Percentiles rank a stretch among this genome's conserved stretches.
Conservation (phyloP, 768 basidiomycete genomes). For the Aureoboletus auriporus region DNA sequence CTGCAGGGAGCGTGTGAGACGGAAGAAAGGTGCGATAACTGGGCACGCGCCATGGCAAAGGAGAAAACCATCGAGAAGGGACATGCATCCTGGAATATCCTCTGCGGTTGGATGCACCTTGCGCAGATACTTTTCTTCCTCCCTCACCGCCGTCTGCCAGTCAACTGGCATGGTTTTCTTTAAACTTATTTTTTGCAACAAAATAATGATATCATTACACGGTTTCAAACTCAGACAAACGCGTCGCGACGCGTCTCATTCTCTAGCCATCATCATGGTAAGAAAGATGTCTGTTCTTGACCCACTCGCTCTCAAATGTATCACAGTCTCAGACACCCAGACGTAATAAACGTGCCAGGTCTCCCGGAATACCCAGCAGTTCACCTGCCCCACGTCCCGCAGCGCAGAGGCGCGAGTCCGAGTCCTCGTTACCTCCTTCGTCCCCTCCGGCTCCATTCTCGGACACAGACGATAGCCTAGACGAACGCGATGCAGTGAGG, state of each 20-base stretch:
- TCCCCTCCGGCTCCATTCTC: constrained; percentile 81
- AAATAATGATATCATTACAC: constrained; percentile 18
- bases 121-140: constrained; percentile 66
- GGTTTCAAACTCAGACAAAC: constrained; percentile 45
- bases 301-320: not conserved
- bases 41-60: constrained; percentile 57
- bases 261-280: constrained; percentile 36
- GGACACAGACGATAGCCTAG: constrained; percentile 79
- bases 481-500: constrained; percentile 62
- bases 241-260: constrained; percentile 44
- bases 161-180: constrained; percentile 38
- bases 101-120: constrained; percentile 67
- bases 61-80: constrained; percentile 67
- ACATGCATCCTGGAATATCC: constrained; percentile 81
- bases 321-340: constrained; percentile 42
- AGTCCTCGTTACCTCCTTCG: constrained; percentile 80
- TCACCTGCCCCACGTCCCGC: constrained; percentile 43
- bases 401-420: constrained; percentile 51
- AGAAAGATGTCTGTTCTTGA: constrained; percentile 8
- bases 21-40: constrained; percentile 1
- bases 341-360: constrained; percentile 60
- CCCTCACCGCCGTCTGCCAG: constrained; percentile 53
- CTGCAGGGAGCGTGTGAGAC: constrained; percentile 37
- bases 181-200: not conserved
- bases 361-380: constrained; percentile 45